Evolutionary conservation across 106 monocot species (phyloP).

Genomic region (Dactylorhiza incarnata): DNA sequence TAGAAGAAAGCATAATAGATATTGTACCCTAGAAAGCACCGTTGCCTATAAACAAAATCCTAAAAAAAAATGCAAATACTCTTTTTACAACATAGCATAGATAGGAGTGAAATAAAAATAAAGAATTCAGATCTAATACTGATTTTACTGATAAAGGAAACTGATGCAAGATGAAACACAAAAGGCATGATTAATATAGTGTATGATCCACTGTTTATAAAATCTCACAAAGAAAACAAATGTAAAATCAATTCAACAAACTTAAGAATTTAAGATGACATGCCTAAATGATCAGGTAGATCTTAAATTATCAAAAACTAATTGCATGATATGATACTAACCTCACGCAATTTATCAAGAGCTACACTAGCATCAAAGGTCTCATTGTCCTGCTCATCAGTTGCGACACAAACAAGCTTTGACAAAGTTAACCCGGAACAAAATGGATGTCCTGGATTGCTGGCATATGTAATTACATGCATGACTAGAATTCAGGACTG

Average conservation of each 20-base stretch:
- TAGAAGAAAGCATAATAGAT: neutral
- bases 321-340: conserved; percentile 13
- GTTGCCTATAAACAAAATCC: too few species aligned
- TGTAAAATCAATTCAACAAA: neutral
- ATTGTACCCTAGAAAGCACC: too few species aligned
- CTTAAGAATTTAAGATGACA: neutral
- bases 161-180: neutral
- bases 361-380: conserved; percentile 98
- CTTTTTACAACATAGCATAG: too few species aligned
- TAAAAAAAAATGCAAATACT: too few species aligned
- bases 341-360: conserved; percentile 87
- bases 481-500: neutral
- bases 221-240: neutral
- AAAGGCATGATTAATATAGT: neutral
- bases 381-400: conserved; percentile 89
- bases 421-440: conserved; percentile 43
- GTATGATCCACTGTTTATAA: neutral
- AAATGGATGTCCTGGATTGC: conserved; percentile 64
- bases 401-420: conserved; percentile 89
- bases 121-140: too few species aligned
- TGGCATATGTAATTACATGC: conserved; percentile 13
- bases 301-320: neutral
- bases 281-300: neutral
- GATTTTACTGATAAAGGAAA: neutral
- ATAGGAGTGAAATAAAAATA: too few species aligned